Evolutionary conservation across 345 rosid genomes (phyloP).

Genomic region (Brassica cretica): DNA sequence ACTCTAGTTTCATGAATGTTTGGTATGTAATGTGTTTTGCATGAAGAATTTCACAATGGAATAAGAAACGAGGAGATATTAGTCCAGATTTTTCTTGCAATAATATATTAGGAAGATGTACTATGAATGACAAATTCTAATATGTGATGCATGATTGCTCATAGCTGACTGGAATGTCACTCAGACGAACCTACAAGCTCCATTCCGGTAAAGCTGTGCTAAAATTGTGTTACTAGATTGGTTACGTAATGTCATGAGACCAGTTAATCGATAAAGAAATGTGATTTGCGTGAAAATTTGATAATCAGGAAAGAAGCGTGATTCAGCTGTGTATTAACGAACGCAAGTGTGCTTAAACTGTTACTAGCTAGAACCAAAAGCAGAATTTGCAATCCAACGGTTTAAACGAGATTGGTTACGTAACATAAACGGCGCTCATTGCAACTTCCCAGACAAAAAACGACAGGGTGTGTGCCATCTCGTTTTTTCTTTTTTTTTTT

Average conservation of each 20-base stretch:
- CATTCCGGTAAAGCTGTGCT: neutral
- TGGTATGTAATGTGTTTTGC: neutral
- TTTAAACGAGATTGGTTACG: neutral
- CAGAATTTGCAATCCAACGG: neutral
- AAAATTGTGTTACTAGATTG: neutral
- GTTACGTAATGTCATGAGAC: neutral
- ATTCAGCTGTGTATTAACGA: neutral
- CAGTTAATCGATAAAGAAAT: no score
- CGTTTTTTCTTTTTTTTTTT: neutral
- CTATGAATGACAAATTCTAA: neutral
- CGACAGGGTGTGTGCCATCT: slow-evolving; percentile 21
- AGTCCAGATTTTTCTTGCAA: neutral
- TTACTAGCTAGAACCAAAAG: neutral
- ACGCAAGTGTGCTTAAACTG: neutral
- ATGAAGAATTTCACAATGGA: neutral
- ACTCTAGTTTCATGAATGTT: neutral
- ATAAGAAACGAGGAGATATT: neutral
- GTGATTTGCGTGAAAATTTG: neutral
- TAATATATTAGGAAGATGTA: neutral
- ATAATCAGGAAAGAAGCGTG: neutral
- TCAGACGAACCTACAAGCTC: neutral
- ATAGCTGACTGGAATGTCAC: neutral
- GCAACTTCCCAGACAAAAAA: neutral
- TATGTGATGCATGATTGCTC: neutral
- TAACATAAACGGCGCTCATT: slow-evolving; percentile 4